Percentiles rank a stretch among this genome's conserved stretches.
Conservation (phyloP, 495 filamentous ascomycete genomes). For the Aspergillus nanangensis region DNA sequence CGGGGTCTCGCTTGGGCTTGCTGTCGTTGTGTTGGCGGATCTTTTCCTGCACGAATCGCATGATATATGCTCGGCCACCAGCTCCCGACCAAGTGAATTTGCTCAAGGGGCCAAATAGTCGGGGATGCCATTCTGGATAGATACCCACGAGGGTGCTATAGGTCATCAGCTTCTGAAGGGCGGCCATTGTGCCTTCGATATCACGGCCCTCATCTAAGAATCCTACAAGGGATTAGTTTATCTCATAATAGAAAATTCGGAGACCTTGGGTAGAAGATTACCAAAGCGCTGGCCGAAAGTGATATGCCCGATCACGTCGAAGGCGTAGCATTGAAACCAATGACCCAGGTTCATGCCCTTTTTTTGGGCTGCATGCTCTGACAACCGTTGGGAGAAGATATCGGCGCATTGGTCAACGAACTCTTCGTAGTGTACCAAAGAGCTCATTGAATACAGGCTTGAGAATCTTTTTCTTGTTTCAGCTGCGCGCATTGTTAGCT, state of each 20-base stretch:
- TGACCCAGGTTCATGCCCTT: constrained; percentile 40
- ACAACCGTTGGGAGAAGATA: constrained; percentile 40
- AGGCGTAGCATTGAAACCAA: constrained; percentile 56
- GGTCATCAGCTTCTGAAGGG: constrained; percentile 47
- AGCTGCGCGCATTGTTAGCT: constrained; percentile 12
- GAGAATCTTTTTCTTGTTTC: constrained; percentile 38
- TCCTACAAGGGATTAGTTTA: constrained; percentile 23
- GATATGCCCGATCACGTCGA: constrained; percentile 63
- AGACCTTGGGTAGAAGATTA: constrained; percentile 1
- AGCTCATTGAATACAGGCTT: constrained; percentile 48
- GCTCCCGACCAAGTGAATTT: constrained; percentile 37
- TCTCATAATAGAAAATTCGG: neutral
- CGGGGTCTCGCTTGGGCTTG: constrained; percentile 6
- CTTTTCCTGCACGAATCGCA: constrained; percentile 39
- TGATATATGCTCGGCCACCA: constrained; percentile 36
- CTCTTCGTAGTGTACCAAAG: constrained; percentile 49
- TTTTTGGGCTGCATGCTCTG: constrained; percentile 30
- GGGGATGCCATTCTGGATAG: constrained; percentile 42
- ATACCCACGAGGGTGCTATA: constrained; percentile 53
- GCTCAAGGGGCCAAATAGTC: constrained; percentile 35
- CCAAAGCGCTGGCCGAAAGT: constrained; percentile 59
- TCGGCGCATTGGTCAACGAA: constrained; percentile 50
- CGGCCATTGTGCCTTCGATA: constrained; percentile 57
- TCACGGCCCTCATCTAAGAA: constrained; percentile 60
- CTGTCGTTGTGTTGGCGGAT: constrained; percentile 29